phyloP scores from a whole-genome alignment of 2,329 filamentous ascomycete genomes.

The Sphaceloma murrayae region DNA sequence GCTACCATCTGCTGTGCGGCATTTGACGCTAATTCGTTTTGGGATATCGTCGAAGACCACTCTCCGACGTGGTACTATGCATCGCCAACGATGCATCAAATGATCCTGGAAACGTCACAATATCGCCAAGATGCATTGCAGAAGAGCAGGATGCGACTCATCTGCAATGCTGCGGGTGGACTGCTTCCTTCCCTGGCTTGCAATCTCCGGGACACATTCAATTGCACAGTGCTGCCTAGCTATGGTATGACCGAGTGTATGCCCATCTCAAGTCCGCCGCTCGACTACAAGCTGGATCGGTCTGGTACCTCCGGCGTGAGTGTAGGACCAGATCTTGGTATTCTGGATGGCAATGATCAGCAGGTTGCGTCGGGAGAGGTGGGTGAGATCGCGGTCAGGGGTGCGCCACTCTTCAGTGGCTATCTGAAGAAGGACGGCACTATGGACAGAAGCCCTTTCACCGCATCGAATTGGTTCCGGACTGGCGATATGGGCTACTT shows the following conservation, averaged over 20 bases:
- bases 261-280: conserved; percentile 48
- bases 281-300: conserved; percentile 44
- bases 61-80: conserved; percentile 50
- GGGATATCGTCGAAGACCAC: conserved; percentile 43
- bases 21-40: conserved; percentile 48
- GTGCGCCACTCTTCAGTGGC: conserved; percentile 43
- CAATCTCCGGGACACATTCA: conserved; percentile 43
- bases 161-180: conserved; percentile 48
- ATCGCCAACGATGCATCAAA: conserved; percentile 48
- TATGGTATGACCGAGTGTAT: conserved; percentile 55
- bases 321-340: conserved; percentile 43
- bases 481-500: conserved; percentile 47
- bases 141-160: conserved; percentile 41
- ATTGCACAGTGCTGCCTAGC: conserved; percentile 45
- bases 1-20: conserved; percentile 46
- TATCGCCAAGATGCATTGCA: conserved; percentile 34
- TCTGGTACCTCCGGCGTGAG: conserved; percentile 46
- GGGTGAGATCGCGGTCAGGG: conserved; percentile 43
- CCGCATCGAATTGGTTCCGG: conserved; percentile 44
- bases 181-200: conserved; percentile 43
- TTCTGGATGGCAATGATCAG: conserved; percentile 37
- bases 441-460: conserved; percentile 41
- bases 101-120: conserved; percentile 42
- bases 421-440: conserved; percentile 39
- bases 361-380: conserved; percentile 29